These are phyloP conservation scores for Sordariomycetes sp. DNA, from an alignment of 2,329 filamentous ascomycete species.

Conservation along the genomic window DNA sequence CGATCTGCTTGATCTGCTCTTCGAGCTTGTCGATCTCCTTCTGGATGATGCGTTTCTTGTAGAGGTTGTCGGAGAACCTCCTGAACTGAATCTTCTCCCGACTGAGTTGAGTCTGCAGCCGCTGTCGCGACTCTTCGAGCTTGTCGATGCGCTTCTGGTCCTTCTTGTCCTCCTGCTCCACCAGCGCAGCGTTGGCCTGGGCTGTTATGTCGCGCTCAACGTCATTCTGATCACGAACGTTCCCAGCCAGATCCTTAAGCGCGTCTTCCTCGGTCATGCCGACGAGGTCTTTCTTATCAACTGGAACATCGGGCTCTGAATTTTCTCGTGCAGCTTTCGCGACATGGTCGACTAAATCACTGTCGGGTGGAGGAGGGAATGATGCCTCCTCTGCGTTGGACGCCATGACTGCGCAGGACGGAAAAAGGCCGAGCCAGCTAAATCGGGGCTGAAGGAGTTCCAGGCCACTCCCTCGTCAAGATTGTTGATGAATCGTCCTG, in stretches of 20 bases:
- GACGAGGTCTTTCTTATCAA: constrained; percentile 9
- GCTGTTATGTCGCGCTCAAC: constrained; percentile 75
- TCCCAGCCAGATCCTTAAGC: constrained; percentile 53
- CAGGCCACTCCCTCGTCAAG: no score
- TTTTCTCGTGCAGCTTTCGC: constrained; percentile 8
- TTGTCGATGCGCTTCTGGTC: constrained; percentile 55
- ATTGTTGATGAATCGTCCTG: no score
- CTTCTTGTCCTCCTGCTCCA: constrained; percentile 53
- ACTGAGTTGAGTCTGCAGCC: constrained; percentile 56
- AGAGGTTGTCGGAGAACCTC: constrained; percentile 31
- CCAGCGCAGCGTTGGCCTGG: constrained; percentile 49
- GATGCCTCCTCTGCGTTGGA: constrained; percentile 2
- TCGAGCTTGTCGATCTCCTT: constrained; percentile 59
- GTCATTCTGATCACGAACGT: constrained; percentile 79
- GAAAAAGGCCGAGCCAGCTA: no score
- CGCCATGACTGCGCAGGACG: constrained; percentile 7
- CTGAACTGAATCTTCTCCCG: constrained; percentile 39
- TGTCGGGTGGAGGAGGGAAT: background rate
- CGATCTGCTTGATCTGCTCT: constrained; percentile 52
- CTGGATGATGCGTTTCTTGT: constrained; percentile 47
- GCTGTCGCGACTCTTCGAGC: constrained; percentile 41
- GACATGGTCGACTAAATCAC: constrained; percentile 7
- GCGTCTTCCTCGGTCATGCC: constrained; percentile 48
- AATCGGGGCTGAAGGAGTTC: no score
- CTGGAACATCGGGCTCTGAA: background rate